Conservation (phyloP, 1,284 basidiomycete species). For the Bjerkandera adusta region DNA sequence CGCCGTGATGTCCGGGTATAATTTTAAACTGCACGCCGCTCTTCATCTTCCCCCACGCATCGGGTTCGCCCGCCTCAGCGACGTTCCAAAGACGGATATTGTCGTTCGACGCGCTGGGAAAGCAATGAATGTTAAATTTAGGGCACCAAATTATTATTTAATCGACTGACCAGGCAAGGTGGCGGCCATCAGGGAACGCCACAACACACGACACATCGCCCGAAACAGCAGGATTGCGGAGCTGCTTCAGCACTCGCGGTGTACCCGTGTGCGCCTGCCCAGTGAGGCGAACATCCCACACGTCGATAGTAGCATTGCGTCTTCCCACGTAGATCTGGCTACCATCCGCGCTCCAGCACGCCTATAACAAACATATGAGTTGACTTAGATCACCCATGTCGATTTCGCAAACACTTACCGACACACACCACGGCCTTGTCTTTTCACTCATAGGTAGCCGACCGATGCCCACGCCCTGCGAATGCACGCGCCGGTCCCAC, state of each 20-base stretch:
- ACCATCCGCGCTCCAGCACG: slow-evolving; percentile 92
- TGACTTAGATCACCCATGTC: too few relatives aligned
- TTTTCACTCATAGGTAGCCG: slow-evolving; percentile 85
- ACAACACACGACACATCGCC: slow-evolving; percentile 91
- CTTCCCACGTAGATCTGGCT: slow-evolving; percentile 89
- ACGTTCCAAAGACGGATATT: slow-evolving; percentile 96
- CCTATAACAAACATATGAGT: slow-evolving; percentile 58
- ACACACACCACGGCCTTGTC: slow-evolving; percentile 95
- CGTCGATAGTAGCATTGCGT: slow-evolving; percentile 87
- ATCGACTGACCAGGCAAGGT: slow-evolving; percentile 75
- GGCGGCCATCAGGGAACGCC: slow-evolving; percentile 86
- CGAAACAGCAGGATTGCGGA: slow-evolving; percentile 86
- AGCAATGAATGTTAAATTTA: neutral
- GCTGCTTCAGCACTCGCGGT: slow-evolving; percentile 75
- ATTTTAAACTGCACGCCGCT: slow-evolving; percentile 89
- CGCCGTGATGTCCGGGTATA: slow-evolving; percentile 95
- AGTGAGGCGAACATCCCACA: slow-evolving; percentile 88
- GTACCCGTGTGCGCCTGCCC: slow-evolving; percentile 49
- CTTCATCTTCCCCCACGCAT: slow-evolving; percentile 54
- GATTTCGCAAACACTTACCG: slow-evolving; percentile 46
- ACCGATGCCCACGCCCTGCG: slow-evolving; percentile 70
- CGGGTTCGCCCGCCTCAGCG: slow-evolving; percentile 68
- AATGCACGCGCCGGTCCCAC: slow-evolving; percentile 82
- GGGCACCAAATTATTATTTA: slow-evolving; percentile 1
- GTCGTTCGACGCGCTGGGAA: slow-evolving; percentile 83